Conservation (phyloP, 148 eudicot genomes). For the Drosera capensis region DNA sequence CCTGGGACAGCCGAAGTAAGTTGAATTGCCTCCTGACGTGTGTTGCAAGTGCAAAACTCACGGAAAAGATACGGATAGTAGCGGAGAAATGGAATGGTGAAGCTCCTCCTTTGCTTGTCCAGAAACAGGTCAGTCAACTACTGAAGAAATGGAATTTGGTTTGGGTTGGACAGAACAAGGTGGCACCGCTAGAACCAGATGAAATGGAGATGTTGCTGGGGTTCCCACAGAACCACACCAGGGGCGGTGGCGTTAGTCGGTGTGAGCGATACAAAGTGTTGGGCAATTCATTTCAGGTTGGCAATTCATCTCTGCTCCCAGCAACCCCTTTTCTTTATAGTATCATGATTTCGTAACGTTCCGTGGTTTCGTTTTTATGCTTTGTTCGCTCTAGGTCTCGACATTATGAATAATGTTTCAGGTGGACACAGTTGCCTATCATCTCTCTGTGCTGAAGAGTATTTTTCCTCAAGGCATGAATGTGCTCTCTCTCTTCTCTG, state of each 20-base stretch:
- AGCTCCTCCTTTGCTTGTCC: conserved; percentile 8
- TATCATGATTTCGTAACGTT: too few relatives aligned
- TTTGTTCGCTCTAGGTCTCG: too few relatives aligned
- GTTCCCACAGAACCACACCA: conserved; percentile 10
- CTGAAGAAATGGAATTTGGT: conserved; percentile 20
- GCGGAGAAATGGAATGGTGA: conserved; percentile 1
- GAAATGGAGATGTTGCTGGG: conserved; percentile 17
- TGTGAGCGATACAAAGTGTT: conserved; percentile 15
- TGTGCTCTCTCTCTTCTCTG: conserved; percentile 66
- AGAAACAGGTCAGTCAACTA: conserved; percentile 3
- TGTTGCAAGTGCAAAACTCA: conserved; percentile 16
- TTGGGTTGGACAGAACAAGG: conserved; percentile 17
- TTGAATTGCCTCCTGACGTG: conserved; percentile 15
- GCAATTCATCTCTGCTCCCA: too few relatives aligned
- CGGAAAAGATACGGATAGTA: conserved; percentile 10
- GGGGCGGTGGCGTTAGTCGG: conserved; percentile 9
- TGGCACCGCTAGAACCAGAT: conserved; percentile 13
- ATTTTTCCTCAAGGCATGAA: conserved; percentile 58
- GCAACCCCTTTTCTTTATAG: too few relatives aligned
- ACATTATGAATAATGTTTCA: too few relatives aligned
- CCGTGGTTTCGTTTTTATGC: too few relatives aligned
- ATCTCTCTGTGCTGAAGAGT: conserved; percentile 57
- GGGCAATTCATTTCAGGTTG: conserved; percentile 21
- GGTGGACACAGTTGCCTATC: conserved; percentile 94
- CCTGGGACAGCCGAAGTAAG: conserved; percentile 13